Percentiles rank a stretch among this genome's conserved stretches.
Conservation (phyloP, 371 early-diverging fungal species). For the Quaeritorhiza haematococci region DNA sequence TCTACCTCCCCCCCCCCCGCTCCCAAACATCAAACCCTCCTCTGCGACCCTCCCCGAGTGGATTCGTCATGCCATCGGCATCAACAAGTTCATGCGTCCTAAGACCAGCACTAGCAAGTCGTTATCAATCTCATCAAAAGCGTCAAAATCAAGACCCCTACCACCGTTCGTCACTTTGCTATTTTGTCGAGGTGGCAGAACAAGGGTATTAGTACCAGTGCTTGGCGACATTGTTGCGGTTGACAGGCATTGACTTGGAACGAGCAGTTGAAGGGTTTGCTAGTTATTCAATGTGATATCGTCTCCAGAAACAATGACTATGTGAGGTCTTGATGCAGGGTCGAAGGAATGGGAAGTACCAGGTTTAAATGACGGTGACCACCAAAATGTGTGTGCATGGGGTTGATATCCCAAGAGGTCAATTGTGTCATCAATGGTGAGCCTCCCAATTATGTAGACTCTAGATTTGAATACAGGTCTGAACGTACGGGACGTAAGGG, state of each 20-base stretch:
- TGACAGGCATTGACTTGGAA: too few species aligned
- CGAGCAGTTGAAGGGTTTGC: conserved; percentile 50
- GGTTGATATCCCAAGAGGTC: conserved; percentile 94
- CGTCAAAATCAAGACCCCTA: conserved; percentile 70
- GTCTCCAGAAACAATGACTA: conserved; percentile 78
- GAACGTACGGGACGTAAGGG: conserved; percentile 98
- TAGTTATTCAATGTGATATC: conserved; percentile 93
- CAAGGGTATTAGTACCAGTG: too few species aligned
- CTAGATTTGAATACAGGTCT: conserved; percentile 90
- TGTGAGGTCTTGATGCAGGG: conserved; percentile 83
- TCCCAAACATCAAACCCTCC: too few species aligned
- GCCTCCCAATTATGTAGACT: conserved; percentile 87
- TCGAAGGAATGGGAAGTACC: conserved; percentile 77
- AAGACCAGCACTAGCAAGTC: too few species aligned
- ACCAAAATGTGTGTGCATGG: conserved; percentile 98
- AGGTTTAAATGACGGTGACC: too few species aligned
- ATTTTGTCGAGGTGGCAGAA: too few species aligned
- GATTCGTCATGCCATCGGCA: too few species aligned
- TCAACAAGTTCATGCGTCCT: too few species aligned
- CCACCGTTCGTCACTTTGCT: conserved; percentile 72
- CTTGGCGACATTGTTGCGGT: too few species aligned
- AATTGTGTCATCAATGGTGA: conserved; percentile 97
- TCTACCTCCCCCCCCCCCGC: too few species aligned
- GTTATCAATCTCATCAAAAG: conserved; percentile 81
- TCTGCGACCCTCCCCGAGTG: too few species aligned